A percentile compares a stretch with the other conserved stretches of the same genome.
phyloP scores from a whole-genome alignment of 352 stramenopile genomes.

The Phytophthora crassamura region DNA sequence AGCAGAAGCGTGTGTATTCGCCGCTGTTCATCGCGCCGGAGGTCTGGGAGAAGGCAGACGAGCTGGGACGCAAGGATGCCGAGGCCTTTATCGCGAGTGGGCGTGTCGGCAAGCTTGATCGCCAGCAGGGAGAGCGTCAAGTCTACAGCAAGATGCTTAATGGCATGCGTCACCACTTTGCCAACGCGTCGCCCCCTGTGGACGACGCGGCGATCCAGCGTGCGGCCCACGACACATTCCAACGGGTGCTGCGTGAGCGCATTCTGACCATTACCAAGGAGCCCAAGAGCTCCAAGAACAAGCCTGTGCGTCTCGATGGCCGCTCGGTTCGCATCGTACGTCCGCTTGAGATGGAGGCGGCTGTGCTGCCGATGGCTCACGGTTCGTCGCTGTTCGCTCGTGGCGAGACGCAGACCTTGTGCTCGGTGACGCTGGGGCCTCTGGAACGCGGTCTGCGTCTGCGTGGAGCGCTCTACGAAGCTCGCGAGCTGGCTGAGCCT shows the following conservation, averaged over 20 bases:
- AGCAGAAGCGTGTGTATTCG: constrained; percentile 73
- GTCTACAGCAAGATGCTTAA: constrained; percentile 77
- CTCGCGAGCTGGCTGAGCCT: constrained; percentile 43
- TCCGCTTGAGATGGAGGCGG: constrained; percentile 84
- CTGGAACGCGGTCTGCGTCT: constrained; percentile 78
- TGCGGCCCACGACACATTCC: constrained; percentile 82
- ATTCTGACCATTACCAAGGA: constrained; percentile 53
- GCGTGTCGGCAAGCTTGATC: constrained; percentile 58
- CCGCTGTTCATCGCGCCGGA: constrained; percentile 54
- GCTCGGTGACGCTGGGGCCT: constrained; percentile 89
- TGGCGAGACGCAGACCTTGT: constrained; percentile 91
- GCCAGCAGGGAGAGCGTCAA: constrained; percentile 72
- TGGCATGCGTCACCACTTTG: constrained; percentile 62
- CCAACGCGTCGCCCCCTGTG: constrained; percentile 27
- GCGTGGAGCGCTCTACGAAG: constrained; percentile 63
- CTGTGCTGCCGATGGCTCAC: constrained; percentile 89
- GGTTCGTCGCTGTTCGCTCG: constrained; percentile 89
- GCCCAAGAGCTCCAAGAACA: constrained; percentile 37
- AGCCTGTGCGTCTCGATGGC: constrained; percentile 85
- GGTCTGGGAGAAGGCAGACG: constrained; percentile 61
- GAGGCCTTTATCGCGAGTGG: constrained; percentile 43
- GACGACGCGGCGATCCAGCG: constrained; percentile 64
- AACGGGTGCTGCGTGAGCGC: constrained; percentile 68
- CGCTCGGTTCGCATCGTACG: constrained; percentile 85
- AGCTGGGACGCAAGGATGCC: constrained; percentile 59